phyloP scores from a whole-genome alignment of 2,329 filamentous ascomycete genomes.

The Fusarium tricinctum region DNA sequence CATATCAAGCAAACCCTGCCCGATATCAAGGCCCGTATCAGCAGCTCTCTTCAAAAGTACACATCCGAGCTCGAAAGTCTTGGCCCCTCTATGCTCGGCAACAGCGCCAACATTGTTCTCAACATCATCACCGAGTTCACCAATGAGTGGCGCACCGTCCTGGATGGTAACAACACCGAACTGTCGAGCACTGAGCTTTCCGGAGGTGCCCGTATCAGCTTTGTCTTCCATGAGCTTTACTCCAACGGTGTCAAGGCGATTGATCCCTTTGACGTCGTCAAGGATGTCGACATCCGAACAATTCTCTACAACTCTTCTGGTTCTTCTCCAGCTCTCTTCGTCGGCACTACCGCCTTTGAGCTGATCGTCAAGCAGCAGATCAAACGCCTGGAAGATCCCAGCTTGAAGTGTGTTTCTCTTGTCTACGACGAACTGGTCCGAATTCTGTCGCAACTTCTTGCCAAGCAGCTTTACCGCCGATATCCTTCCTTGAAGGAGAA shows the following conservation, averaged over 20 bases:
- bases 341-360: conserved; percentile 98
- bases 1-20: conserved; percentile 99
- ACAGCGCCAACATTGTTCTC: conserved; percentile 94
- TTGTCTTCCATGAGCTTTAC: conserved; percentile 99
- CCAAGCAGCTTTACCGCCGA: conserved; percentile 89
- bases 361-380: conserved; percentile 99
- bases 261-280: conserved; percentile 97
- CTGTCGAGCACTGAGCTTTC: conserved; percentile 94
- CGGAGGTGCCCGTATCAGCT: conserved; percentile 97
- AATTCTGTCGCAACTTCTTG: conserved; percentile 89
- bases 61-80: conserved; percentile 82
- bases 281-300: conserved; percentile 96
- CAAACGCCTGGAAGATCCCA: conserved; percentile 94
- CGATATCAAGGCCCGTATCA: conserved; percentile 97
- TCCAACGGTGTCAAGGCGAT: conserved; percentile 97
- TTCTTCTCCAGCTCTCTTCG: conserved; percentile 94
- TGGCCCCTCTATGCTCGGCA: conserved; percentile 94
- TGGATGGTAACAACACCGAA: conserved; percentile 97
- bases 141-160: conserved; percentile 94
- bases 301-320: conserved; percentile 99
- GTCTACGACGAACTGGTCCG: conserved; percentile 98
- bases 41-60: conserved; percentile 95
- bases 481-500: conserved; percentile 98
- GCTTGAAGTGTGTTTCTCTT: conserved; percentile 95
- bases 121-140: conserved; percentile 99